Evolutionary conservation across 2,329 filamentous ascomycete species (phyloP), one percentile per base, ranked within the genome.

Genomic region (Aureobasidium sp.): DNA sequence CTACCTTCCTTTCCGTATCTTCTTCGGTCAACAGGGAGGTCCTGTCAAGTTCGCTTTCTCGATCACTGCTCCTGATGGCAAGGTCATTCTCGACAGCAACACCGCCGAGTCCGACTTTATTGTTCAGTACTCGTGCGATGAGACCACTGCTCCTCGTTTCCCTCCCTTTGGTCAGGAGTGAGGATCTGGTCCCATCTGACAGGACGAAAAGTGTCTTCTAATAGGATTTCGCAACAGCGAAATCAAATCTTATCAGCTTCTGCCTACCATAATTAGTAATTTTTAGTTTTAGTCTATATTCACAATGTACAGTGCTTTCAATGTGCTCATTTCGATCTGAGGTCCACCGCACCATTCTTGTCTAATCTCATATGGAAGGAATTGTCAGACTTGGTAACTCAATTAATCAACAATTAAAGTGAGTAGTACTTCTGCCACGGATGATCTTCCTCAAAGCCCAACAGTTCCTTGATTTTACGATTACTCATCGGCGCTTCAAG

Each of bases 81-180:
- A 32, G 9, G 29, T 44, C 10, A 62, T 62, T 34, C 44, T 62
- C 7, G 50, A 41, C 44, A 48, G 9, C 50, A 62, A 57, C 53
- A 62, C 61, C 27, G 1, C 29, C 1, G 25, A 57, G 39, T 62
- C 61, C 1, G 51, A 49, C 34, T 34, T 34, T 16, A 37, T 62
- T 13, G 61, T 62, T 16, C 61, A 62, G 53, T n/a, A 59, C 34
- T 62, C 61, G 16, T 62, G 61, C 14, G 61, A 62, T 16, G 44
- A 29, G 3, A 59, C 44, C 30, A 39, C 29, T 21, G 61, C 61
- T 36, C 61, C 61, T 25, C 30, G 11, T 11, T 62, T 42, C 14
- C 11, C 27, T 55, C 13, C 39, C 30, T 55, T 55, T 6, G 51
- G 51, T 11, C 37, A 55, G 27, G 51, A 55, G 51, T 55, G n/a